These are phyloP conservation scores for Fusarium citri DNA, from an alignment of 2,329 filamentous ascomycete genomes.

Conservation along the genomic window DNA sequence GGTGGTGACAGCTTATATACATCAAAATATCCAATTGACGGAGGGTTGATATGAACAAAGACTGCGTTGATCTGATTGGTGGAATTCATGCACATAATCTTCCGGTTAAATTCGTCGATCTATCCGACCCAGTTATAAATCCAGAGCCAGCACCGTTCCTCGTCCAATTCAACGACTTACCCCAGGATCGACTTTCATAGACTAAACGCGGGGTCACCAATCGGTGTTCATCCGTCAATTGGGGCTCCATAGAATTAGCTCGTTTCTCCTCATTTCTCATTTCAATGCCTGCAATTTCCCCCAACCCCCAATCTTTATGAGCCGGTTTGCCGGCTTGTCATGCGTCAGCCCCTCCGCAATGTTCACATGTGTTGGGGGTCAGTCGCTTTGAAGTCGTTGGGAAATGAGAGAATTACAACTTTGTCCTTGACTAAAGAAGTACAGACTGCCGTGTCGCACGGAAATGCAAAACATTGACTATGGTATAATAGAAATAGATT, in stretches of 20 bases:
- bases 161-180: background rate
- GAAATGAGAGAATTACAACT: too few relatives aligned
- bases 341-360: background rate
- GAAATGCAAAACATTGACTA: too few relatives aligned
- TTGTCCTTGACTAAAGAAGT: too few relatives aligned
- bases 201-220: background rate
- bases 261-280: too few relatives aligned
- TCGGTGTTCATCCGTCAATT: background rate
- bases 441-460: too few relatives aligned
- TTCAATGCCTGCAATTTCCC: accelerated
- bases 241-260: background rate
- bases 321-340: background rate
- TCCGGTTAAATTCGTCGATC: background rate
- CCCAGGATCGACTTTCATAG: background rate
- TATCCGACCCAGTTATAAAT: background rate
- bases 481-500: too few relatives aligned
- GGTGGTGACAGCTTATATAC: background rate
- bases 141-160: background rate
- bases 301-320: background rate
- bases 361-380: background rate
- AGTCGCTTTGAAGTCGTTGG: too few relatives aligned
- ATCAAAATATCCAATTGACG: background rate
- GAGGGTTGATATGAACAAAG: background rate
- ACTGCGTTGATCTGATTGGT: background rate
- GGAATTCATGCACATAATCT: background rate